Percentiles rank a stretch among this genome's conserved stretches.
These are phyloP conservation scores for Neurospora sp. DNA, from an alignment of 495 filamentous ascomycete species.

Conservation along the genomic window DNA sequence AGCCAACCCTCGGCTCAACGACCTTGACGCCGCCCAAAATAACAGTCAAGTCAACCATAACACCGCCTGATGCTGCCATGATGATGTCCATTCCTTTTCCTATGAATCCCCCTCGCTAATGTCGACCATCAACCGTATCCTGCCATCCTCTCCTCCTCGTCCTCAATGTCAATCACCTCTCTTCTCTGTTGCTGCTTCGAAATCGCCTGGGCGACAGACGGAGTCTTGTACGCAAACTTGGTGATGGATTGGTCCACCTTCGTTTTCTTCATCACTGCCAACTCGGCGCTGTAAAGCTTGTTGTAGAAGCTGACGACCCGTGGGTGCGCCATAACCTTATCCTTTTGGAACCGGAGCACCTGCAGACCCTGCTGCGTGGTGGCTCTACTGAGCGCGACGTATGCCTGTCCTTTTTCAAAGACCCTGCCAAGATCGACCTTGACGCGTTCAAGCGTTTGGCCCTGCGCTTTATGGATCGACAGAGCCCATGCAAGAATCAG, in stretches of 20 bases:
- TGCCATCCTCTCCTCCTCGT: conserved; percentile 30
- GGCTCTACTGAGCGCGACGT: conserved; percentile 76
- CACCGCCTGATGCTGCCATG: not conserved
- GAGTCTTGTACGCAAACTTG: conserved; percentile 15
- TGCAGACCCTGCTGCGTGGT: conserved; percentile 81
- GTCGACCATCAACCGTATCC: conserved; percentile 22
- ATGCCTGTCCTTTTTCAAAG: conserved; percentile 91
- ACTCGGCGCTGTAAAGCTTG: conserved; percentile 55
- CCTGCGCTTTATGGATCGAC: conserved; percentile 96
- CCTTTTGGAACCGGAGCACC: conserved; percentile 78
- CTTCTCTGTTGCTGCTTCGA: not conserved
- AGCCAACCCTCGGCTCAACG: not conserved
- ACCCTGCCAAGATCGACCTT: conserved; percentile 87
- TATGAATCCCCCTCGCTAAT: not conserved
- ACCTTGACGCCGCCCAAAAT: not conserved
- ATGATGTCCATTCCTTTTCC: not conserved
- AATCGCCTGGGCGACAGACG: not conserved
- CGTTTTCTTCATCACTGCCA: conserved; percentile 23
- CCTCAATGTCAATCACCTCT: conserved; percentile 15
- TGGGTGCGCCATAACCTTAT: conserved; percentile 90
- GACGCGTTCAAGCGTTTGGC: conserved; percentile 88
- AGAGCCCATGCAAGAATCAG: conserved; percentile 94
- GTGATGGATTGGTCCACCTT: conserved; percentile 13
- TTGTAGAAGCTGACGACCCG: conserved; percentile 77
- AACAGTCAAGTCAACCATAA: not conserved